Base-by-base conservation (phyloP, 2,329 filamentous ascomycete genomes). In the Lachnellula willkommii region DNA sequence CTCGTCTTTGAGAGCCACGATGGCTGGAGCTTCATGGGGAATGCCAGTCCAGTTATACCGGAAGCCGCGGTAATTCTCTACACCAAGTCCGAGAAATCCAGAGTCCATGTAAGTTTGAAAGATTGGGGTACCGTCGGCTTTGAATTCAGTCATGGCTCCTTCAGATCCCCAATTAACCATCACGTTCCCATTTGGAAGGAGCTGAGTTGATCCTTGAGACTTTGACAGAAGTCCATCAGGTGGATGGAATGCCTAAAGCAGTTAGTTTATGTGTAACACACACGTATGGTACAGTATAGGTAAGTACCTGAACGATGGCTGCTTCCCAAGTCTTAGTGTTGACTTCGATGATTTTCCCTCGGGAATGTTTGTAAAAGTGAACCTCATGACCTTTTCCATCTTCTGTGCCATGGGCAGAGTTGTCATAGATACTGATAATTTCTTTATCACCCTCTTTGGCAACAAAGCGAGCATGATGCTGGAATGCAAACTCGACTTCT, bases 401-500 rank as follows among this genome's bases (percentile, higher is more conserved):
- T 17, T 60, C 52, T 4, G 50, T 59, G 2, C 54, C 56, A 47
- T 58, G 57, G 4, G 60, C 53, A 11, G 57, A 58, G 40, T 66
- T 68, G 20, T 68, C 65, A 12, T 61, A 66, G 2, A 68, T 51
- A 14, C 52, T 58, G 42, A 68, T 65, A 5, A 57, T 54, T 43
- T 59, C 52, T 20, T 46, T 58, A 12, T 47, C 52, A 1, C 57
- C 58, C 20, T 59, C 56, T 3, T 52, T 53, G 11, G 70, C 52
- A 14, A 64, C 37, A 43, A 54, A 79, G 9, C 76, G 73, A 0
- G 76, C 77, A 59, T 80, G 72, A 58, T 80, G 77, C 63, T 80
- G 77, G 65, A 75, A 78, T 11, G 72, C 73, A 59, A 79, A 80
- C 28, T 73, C 67, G 56, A 77, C 76, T 50, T 75, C 73, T 12